Evolutionary conservation across 805 yeast species (phyloP).

Genomic region (Starmerella ratchasimensis): DNA sequence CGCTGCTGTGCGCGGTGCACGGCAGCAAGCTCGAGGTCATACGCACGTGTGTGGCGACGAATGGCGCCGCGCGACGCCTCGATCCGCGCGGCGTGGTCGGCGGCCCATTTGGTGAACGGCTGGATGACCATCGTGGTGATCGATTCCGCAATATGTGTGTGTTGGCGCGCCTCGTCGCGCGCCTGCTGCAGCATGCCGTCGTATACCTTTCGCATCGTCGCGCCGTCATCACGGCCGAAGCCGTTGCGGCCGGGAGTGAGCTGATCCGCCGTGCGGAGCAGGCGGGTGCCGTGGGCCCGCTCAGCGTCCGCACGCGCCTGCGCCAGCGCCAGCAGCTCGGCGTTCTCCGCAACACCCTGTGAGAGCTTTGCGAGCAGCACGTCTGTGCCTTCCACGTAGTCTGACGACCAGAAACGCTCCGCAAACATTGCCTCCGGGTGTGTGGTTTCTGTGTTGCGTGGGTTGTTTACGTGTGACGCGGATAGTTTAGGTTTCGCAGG

Average conservation of each 20-base stretch:
- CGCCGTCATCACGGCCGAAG: slow-evolving; percentile 45
- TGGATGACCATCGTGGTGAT: slow-evolving; percentile 46
- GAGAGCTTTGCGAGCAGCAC: slow-evolving; percentile 28
- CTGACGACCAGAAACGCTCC: slow-evolving; percentile 21
- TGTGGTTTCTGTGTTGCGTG: too few relatives aligned
- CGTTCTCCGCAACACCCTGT: slow-evolving; percentile 56
- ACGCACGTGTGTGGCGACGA: slow-evolving; percentile 37
- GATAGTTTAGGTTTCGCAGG: too few relatives aligned
- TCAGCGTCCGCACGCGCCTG: slow-evolving; percentile 62
- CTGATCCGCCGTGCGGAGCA: slow-evolving; percentile 31
- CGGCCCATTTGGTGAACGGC: slow-evolving; percentile 66
- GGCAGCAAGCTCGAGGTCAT: slow-evolving; percentile 36
- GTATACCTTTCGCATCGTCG: slow-evolving; percentile 49
- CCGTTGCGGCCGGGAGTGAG: slow-evolving; percentile 31
- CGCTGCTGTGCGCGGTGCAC: slow-evolving; percentile 45
- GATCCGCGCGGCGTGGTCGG: slow-evolving; percentile 55
- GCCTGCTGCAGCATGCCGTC: slow-evolving; percentile 43
- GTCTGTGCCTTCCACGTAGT: slow-evolving; percentile 24
- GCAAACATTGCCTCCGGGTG: slow-evolving; percentile 14
- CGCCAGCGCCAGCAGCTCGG: slow-evolving; percentile 51
- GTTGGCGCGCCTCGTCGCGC: slow-evolving; percentile 44
- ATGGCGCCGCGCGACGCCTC: slow-evolving; percentile 45
- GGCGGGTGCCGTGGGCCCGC: slow-evolving; percentile 44
- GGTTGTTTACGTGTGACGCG: too few relatives aligned
- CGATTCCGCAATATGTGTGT: slow-evolving; percentile 46